Conservation (phyloP, 2,329 filamentous ascomycete species). For the Blastomyces gilchristii region DNA sequence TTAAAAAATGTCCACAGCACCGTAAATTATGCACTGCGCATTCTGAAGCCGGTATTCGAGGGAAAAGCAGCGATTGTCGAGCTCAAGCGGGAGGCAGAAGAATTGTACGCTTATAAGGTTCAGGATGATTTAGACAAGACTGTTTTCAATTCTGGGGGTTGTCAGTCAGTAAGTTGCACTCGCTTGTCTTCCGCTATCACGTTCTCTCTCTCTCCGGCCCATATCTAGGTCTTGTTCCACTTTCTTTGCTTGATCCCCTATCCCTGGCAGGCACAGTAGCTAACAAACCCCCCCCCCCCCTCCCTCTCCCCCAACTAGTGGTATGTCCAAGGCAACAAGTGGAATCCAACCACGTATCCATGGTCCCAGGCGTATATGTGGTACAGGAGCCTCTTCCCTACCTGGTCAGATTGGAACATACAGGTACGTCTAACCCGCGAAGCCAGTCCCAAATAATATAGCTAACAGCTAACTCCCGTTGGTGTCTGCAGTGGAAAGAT, state of each 20-base stretch:
- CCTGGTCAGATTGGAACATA: conserved; percentile 21
- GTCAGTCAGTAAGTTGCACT: conserved; percentile 14
- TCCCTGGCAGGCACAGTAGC: background rate
- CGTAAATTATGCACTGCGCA: conserved; percentile 48
- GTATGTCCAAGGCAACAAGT: conserved; percentile 22
- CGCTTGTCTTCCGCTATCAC: background rate
- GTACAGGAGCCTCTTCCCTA: conserved; percentile 22
- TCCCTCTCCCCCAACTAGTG: conserved; percentile 11
- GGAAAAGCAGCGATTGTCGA: conserved; percentile 37
- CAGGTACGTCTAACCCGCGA: conserved; percentile 9
- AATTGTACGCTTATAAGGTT: conserved; percentile 36
- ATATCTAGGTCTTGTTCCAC: background rate
- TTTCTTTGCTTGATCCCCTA: background rate
- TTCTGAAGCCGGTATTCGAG: conserved; percentile 44
- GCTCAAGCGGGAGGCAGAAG: conserved; percentile 38
- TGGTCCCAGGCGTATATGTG: conserved; percentile 23
- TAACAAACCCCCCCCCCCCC: too few species aligned
- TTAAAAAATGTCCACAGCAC: conserved; percentile 23
- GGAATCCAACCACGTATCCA: conserved; percentile 23
- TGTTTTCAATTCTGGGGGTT: conserved; percentile 37
- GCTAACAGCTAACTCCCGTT: too few species aligned
- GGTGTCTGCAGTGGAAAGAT: background rate
- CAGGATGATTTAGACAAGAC: conserved; percentile 36
- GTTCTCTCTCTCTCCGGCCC: too few species aligned
- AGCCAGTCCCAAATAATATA: background rate